These are phyloP conservation scores for Petunia axillaris DNA, from an alignment of 257 asterid species.

Conservation along the genomic window DNA sequence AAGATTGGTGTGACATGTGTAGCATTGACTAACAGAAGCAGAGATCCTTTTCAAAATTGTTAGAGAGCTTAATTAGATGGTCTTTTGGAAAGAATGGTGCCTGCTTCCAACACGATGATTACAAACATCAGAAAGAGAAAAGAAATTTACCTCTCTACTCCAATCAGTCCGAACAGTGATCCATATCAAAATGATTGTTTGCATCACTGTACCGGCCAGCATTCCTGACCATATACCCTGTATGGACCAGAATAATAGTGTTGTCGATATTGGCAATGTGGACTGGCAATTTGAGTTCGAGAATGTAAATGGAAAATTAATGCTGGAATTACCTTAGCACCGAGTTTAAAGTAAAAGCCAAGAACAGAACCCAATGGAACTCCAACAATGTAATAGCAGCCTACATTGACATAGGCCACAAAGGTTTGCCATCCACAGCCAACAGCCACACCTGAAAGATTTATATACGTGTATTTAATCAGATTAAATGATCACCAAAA, in stretches of 20 bases:
- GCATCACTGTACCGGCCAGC: slow-evolving; percentile 66
- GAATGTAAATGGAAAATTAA: neutral
- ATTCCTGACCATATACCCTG: slow-evolving; percentile 79
- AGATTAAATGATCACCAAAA: neutral
- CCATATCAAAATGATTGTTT: slow-evolving; percentile 66
- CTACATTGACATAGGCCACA: slow-evolving; percentile 44
- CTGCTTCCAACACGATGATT: neutral
- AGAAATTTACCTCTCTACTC: slow-evolving; percentile 55
- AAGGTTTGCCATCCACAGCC: slow-evolving; percentile 52
- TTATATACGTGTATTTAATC: neutral
- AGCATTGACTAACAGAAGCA: neutral
- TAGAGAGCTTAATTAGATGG: neutral
- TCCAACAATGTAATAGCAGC: slow-evolving; percentile 43
- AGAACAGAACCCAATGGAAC: slow-evolving; percentile 39
- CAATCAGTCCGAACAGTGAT: slow-evolving; percentile 60
- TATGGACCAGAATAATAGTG: neutral
- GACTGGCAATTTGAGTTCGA: neutral
- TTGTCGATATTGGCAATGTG: neutral
- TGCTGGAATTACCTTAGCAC: slow-evolving; percentile 35
- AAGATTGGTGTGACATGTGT: neutral
- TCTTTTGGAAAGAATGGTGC: neutral
- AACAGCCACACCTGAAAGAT: slow-evolving; percentile 41
- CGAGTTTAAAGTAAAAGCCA: slow-evolving; percentile 38
- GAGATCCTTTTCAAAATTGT: neutral
- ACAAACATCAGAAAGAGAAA: neutral